phyloP scores from a whole-genome alignment of 1,284 basidiomycete species.

The Cryptococcus floricola region DNA sequence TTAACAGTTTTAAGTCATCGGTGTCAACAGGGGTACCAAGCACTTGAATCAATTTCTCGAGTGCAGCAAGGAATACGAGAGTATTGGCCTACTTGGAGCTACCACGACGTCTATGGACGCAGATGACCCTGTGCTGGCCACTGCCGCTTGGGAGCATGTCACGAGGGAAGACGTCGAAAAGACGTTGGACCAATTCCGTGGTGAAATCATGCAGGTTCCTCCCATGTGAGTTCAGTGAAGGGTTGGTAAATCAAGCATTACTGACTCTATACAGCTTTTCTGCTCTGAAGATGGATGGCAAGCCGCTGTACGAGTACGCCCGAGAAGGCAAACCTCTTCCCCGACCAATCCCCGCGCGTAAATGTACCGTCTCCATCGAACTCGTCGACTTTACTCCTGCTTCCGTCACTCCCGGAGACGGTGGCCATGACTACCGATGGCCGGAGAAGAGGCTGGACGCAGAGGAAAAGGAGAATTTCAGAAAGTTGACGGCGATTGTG shows the following conservation, averaged over 20 bases:
- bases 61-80: conserved; percentile 91
- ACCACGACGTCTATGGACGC: conserved; percentile 94
- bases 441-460: conserved; percentile 65
- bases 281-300: conserved; percentile 97
- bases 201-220: conserved; percentile 82
- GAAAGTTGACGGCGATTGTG: conserved; percentile 55
- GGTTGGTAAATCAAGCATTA: background rate
- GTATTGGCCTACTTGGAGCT: conserved; percentile 86
- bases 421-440: conserved; percentile 61
- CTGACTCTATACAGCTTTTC: conserved; percentile 74
- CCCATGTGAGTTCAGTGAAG: conserved; percentile 68
- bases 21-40: conserved; percentile 87
- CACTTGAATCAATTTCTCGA: conserved; percentile 77
- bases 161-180: conserved; percentile 70
- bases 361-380: conserved; percentile 70
- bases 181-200: conserved; percentile 72
- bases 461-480: conserved; percentile 67
- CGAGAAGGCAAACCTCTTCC: conserved; percentile 84
- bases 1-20: conserved; percentile 64
- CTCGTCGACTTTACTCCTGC: conserved; percentile 53
- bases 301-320: conserved; percentile 93
- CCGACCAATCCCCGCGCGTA: conserved; percentile 83
- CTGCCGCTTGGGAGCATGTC: conserved; percentile 77
- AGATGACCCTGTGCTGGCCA: conserved; percentile 70
- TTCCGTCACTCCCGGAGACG: conserved; percentile 43